Base-by-base conservation (phyloP, 2,329 filamentous ascomycete species). In the Botrytis fabae region DNA sequence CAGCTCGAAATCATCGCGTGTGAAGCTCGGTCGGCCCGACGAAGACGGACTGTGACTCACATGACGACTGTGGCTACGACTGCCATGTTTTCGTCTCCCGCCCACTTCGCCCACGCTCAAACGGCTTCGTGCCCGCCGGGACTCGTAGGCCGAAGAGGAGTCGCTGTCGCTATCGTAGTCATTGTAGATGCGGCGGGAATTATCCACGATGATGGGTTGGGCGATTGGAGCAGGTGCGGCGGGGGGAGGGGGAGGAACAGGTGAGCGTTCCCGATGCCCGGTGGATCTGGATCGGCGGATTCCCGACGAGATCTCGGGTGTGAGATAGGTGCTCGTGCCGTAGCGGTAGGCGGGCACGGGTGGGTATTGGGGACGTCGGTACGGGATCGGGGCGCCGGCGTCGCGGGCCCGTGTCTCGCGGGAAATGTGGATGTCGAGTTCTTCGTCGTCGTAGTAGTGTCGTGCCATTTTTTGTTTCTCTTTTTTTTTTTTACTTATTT, bases 141-240 rank as follows among this genome's bases (percentile, higher is more conserved):
- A 35, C 14, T 72, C 62, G 48, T 72, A 68, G 2, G 48, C 9
- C 10, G 54, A 65, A 0, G 70, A 71, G 38, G 59, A 63, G 38
- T 72, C 70, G 51, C 70, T 72, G 7, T 72, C 70, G 40, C 61
- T 71, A 7, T 68, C 64, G 12, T 68, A 68, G 20, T 72, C 62
- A 28, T 72, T 60, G 28, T 72, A 54, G 1, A 69, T 38, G n/a
- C 42, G 63, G 35, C 76, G 75, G 61, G 88, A 86, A 1, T 85
- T 83, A 78, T 89, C 88, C 79, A 90, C 89, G 70, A 90, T 85
- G 65, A 90, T 83, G 1, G 87, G 86, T 8, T 80, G 76, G 18
- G 82, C 38, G 18, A 69, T 42, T 0, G 54, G 54, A 20, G 75
- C 63, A 16, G 32, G 32, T 2, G 32, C 32, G 4, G 32, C 32